A percentile compares a stretch with the other conserved stretches of the same genome.
These are phyloP conservation scores for Alternaria alternata DNA, from an alignment of 2,329 filamentous ascomycete genomes.

Conservation along the genomic window DNA sequence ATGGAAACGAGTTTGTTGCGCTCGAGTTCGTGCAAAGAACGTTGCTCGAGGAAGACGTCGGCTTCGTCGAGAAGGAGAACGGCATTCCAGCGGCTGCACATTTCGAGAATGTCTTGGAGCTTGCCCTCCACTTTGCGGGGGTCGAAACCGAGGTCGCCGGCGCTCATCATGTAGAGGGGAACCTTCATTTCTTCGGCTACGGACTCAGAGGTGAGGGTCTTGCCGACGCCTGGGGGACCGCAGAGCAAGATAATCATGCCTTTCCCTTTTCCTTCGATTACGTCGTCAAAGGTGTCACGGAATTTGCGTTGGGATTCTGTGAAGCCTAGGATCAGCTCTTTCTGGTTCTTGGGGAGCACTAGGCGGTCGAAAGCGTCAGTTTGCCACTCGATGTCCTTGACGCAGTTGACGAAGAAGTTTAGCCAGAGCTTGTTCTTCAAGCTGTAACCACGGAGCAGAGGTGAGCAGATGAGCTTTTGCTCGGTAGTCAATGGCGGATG, in stretches of 20 bases:
- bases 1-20: slow-evolving; percentile 52
- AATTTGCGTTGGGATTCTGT: slow-evolving; percentile 72
- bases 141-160: slow-evolving; percentile 74
- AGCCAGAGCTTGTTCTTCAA: slow-evolving; percentile 41
- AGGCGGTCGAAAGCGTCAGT: slow-evolving; percentile 56
- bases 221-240: slow-evolving; percentile 39
- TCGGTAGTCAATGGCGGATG: slow-evolving; percentile 22
- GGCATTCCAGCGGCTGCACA: slow-evolving; percentile 71
- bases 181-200: slow-evolving; percentile 32
- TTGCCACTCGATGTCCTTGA: slow-evolving; percentile 56
- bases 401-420: slow-evolving; percentile 46
- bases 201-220: slow-evolving; percentile 34
- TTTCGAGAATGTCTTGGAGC: slow-evolving; percentile 81
- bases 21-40: slow-evolving; percentile 46
- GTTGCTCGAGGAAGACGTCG: slow-evolving; percentile 62
- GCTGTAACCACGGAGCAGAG: slow-evolving; percentile 51
- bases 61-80: slow-evolving; percentile 78
- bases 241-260: slow-evolving; percentile 40
- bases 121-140: slow-evolving; percentile 69
- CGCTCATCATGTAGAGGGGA: slow-evolving; percentile 74
- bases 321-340: slow-evolving; percentile 63
- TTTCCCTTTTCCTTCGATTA: slow-evolving; percentile 59
- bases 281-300: slow-evolving; percentile 33
- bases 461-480: slow-evolving; percentile 52
- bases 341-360: slow-evolving; percentile 40